Base-by-base conservation (phyloP, 2,329 filamentous ascomycete genomes). In the Fusarium annulatum region DNA sequence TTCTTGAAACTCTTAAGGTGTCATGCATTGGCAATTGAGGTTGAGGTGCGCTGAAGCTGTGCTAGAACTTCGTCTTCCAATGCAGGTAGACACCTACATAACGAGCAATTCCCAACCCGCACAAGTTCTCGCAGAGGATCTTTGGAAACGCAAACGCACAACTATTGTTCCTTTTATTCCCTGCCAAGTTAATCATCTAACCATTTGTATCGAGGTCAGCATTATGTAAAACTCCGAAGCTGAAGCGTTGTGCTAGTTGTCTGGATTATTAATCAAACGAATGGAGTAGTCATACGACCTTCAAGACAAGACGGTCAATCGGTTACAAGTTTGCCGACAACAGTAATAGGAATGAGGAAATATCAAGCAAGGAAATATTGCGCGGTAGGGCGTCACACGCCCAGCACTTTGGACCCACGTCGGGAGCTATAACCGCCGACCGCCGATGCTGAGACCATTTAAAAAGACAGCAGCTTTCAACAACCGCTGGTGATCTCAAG, bases 401-500 rank as follows among this genome's bases (percentile, higher is more conserved):
- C 9, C 26, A 28, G 23, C 6, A 15, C 26, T 30, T 15, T 21
- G n/a, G 18, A 16, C 19, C n/a, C 6, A 34, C 2, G 23, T 58
- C 41, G 55, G 55, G 9, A 6, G 14, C 0, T 10, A 6, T 36
- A 34, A 28, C 10, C 19, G 16, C 55, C 41, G 55, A 58, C 7
- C 3, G 4, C 55, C 55, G 55, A 58, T n/a, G 14, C n/a, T 4
- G 10, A 21, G 18, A 10, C 30, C 7, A 19, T 28, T 48, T 28
- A 58, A 49, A 52, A 28, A 55, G 55, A 48, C 4, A 16, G 19
- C 16, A 1, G 12, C 4, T 34, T 7, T 26, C 8, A 21, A 4
- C 12, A 26, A 5, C 26, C 8, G 21, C 9, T 9, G 0, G 4
- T 4, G 14, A 28, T 9, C 2, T 11, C 3, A 12, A 56, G 8